These are phyloP conservation scores for Yamadazyma mexicana DNA, from an alignment of 1,139 yeast genomes.

Conservation along the genomic window DNA sequence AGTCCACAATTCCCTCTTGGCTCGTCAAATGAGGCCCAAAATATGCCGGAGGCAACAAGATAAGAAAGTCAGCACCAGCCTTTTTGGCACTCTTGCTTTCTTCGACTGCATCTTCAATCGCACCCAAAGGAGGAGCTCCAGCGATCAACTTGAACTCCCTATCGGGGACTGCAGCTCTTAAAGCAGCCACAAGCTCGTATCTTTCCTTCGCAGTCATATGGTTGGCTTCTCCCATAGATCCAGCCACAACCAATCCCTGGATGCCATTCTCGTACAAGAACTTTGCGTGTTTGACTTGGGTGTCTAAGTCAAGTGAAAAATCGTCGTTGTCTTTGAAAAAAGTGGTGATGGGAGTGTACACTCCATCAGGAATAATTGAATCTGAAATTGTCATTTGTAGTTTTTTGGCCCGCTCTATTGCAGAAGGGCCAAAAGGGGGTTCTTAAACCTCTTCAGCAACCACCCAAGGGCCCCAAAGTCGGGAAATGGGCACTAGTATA, in stretches of 20 bases:
- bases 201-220: conserved; percentile 38
- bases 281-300: conserved; percentile 44
- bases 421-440: too few relatives aligned
- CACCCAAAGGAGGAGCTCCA: conserved; percentile 34
- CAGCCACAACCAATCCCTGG: conserved; percentile 47
- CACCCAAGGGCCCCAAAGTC: too few relatives aligned
- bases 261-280: conserved; percentile 42
- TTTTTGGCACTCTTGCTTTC: conserved; percentile 27
- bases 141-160: conserved; percentile 28
- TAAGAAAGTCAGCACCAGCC: conserved; percentile 37
- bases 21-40: conserved; percentile 33
- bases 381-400: conserved; percentile 14
- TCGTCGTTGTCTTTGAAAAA: conserved; percentile 42
- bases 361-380: conserved; percentile 25
- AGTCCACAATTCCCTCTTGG: conserved; percentile 37
- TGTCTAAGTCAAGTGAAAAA: conserved; percentile 38
- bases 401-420: too few relatives aligned
- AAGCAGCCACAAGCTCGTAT: conserved; percentile 20
- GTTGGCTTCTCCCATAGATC: conserved; percentile 47
- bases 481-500: background rate
- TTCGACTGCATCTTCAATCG: conserved; percentile 28
- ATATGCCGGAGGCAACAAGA: conserved; percentile 34
- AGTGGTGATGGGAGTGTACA: conserved; percentile 51
- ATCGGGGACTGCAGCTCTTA: conserved; percentile 28
- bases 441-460: too few relatives aligned